A percentile compares a stretch with the other conserved stretches of the same genome.
phyloP scores from a whole-genome alignment of 768 basidiomycete species.

The Gelatoporia subvermispora region DNA sequence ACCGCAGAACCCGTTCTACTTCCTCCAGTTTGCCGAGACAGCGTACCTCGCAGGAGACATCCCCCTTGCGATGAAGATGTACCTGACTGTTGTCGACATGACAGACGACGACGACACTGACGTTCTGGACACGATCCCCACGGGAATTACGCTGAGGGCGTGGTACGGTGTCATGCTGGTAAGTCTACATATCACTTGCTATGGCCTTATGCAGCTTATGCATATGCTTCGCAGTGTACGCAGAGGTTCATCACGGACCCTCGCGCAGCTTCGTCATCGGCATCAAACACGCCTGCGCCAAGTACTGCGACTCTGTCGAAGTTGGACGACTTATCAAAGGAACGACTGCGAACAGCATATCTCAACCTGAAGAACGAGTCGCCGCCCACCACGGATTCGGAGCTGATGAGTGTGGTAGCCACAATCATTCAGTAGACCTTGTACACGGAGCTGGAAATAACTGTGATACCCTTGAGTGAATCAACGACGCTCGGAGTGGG shows the following conservation, averaged over 20 bases:
- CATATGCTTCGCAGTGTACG: conserved; percentile 43
- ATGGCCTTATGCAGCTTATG: not conserved
- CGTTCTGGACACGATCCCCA: conserved; percentile 43
- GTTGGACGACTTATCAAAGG: conserved; percentile 70
- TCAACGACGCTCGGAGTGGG: not conserved
- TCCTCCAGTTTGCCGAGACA: conserved; percentile 83
- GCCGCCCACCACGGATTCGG: conserved; percentile 16
- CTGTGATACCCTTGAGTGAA: conserved; percentile 11
- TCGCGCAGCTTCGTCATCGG: conserved; percentile 36
- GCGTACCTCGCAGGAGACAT: conserved; percentile 77
- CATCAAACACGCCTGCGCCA: conserved; percentile 55
- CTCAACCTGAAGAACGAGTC: conserved; percentile 22
- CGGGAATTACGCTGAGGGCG: conserved; percentile 58
- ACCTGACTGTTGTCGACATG: conserved; percentile 78
- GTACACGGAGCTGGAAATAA: not conserved
- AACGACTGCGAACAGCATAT: conserved; percentile 62
- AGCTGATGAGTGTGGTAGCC: conserved; percentile 16
- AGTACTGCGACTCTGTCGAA: conserved; percentile 41
- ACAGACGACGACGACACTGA: conserved; percentile 54
- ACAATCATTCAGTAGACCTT: conserved; percentile 16
- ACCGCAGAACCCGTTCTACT: conserved; percentile 82
- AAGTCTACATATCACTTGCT: conserved; percentile 20
- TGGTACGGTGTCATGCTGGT: conserved; percentile 87
- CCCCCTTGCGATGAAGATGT: conserved; percentile 73
- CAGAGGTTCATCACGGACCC: conserved; percentile 45